These are phyloP conservation scores for Fusarium penzigii DNA, from an alignment of 2,329 filamentous ascomycete genomes.

Conservation along the genomic window DNA sequence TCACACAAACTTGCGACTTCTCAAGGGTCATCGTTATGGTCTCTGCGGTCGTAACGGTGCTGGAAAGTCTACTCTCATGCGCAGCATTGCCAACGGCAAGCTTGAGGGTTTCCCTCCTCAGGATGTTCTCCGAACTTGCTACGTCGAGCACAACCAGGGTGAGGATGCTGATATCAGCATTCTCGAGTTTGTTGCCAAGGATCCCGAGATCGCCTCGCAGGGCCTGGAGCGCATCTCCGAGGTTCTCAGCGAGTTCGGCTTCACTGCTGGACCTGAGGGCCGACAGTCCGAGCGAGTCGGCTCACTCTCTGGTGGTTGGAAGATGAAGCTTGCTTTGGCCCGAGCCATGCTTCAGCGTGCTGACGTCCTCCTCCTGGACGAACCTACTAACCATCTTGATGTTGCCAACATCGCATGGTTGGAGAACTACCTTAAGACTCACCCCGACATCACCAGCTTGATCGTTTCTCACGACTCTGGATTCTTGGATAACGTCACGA, in stretches of 20 bases:
- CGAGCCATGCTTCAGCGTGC: conserved; percentile 95
- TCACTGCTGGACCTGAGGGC: conserved; percentile 85
- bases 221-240: conserved; percentile 78
- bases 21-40: conserved; percentile 97
- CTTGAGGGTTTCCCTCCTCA: conserved; percentile 94
- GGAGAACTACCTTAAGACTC: conserved; percentile 91
- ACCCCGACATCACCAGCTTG: conserved; percentile 93
- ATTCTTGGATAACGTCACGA: conserved; percentile 96
- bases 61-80: conserved; percentile 99
- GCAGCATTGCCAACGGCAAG: conserved; percentile 92
- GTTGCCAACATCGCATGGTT: conserved; percentile 96
- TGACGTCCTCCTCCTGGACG: conserved; percentile 95
- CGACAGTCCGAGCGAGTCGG: conserved; percentile 88
- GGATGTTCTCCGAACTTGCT: conserved; percentile 91
- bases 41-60: conserved; percentile 96
- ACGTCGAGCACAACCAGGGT: conserved; percentile 98
- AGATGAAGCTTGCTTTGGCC: conserved; percentile 98
- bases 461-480: conserved; percentile 98
- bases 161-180: conserved; percentile 97
- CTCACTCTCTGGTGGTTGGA: conserved; percentile 96
- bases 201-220: conserved; percentile 79
- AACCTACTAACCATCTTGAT: conserved; percentile 98
- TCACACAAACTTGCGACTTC: conserved; percentile 89
- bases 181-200: conserved; percentile 87
- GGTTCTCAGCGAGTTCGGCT: conserved; percentile 89